Percentiles rank a stretch among this genome's conserved stretches.
Evolutionary conservation across 1,284 basidiomycete genomes (phyloP).

Genomic region (Moesziomyces aphidis): DNA sequence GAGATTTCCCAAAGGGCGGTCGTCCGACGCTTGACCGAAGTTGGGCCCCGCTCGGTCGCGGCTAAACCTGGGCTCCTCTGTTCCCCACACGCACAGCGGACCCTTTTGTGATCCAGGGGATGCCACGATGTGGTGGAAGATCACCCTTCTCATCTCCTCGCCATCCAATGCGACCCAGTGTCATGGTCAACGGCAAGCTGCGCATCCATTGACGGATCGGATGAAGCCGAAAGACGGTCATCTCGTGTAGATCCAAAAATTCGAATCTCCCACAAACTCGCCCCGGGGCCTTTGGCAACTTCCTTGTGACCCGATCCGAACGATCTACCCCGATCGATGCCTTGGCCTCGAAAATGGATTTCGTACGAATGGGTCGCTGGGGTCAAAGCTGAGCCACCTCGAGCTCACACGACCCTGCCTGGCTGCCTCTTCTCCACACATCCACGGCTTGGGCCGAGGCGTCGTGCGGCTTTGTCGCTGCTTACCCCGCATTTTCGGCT

Average conservation of each 20-base stretch:
- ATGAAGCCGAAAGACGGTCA: neutral
- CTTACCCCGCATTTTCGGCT: neutral
- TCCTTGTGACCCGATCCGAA: too few relatives aligned
- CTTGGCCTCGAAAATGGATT: neutral
- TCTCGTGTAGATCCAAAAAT: neutral
- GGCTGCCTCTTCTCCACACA: too few relatives aligned
- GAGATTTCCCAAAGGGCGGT: neutral
- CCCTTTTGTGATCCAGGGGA: too few relatives aligned
- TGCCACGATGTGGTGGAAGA: too few relatives aligned
- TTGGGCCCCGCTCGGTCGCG: neutral
- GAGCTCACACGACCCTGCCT: neutral
- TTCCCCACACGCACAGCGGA: neutral
- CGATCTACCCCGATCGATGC: neutral
- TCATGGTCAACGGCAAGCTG: neutral
- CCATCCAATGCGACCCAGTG: neutral
- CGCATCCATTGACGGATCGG: neutral
- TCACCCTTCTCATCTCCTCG: too few relatives aligned
- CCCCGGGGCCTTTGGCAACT: neutral
- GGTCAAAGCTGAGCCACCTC: too few relatives aligned
- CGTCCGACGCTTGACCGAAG: constrained; percentile 7
- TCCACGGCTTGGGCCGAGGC: too few relatives aligned
- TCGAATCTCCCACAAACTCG: neutral
- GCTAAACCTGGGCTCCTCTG: neutral
- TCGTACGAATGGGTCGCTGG: too few relatives aligned
- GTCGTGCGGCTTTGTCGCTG: neutral